Conservation (phyloP, 768 basidiomycete genomes). For the Suillus plorans region DNA sequence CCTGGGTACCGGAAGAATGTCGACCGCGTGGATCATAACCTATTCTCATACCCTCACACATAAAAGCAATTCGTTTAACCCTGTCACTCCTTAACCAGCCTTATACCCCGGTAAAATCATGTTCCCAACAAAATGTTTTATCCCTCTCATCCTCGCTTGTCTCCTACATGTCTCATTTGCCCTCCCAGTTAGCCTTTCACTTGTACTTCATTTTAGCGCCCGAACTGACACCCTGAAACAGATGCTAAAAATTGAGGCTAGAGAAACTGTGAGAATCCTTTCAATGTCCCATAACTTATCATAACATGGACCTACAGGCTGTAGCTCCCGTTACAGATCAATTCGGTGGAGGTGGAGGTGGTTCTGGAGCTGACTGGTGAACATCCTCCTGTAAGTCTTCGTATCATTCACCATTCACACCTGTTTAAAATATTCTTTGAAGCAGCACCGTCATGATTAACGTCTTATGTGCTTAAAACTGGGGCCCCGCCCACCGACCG, state of each 20-base stretch:
- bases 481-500: not conserved
- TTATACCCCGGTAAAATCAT: slow-evolving; percentile 14
- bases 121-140: slow-evolving; percentile 18
- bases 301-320: slow-evolving; percentile 6
- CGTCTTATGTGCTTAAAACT: not conserved
- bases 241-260: slow-evolving; percentile 13
- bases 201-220: not conserved
- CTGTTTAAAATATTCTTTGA: not conserved
- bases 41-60: slow-evolving; percentile 23
- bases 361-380: slow-evolving; percentile 28
- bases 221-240: slow-evolving; percentile 9
- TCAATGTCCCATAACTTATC: slow-evolving; percentile 4
- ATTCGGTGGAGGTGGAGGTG: slow-evolving; percentile 17
- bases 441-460: not conserved
- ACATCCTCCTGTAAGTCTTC: not conserved
- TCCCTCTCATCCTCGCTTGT: slow-evolving; percentile 21
- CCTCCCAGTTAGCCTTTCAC: slow-evolving; percentile 15
- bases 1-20: slow-evolving; percentile 22
- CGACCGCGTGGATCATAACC: slow-evolving; percentile 14
- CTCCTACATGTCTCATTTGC: slow-evolving; percentile 24
- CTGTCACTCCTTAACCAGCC: slow-evolving; percentile 4
- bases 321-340: slow-evolving; percentile 15
- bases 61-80: slow-evolving; percentile 16
- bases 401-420: not conserved
- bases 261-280: slow-evolving; percentile 13